Conservation (phyloP, 257 asterid genomes). For the Solanum boliviense region DNA sequence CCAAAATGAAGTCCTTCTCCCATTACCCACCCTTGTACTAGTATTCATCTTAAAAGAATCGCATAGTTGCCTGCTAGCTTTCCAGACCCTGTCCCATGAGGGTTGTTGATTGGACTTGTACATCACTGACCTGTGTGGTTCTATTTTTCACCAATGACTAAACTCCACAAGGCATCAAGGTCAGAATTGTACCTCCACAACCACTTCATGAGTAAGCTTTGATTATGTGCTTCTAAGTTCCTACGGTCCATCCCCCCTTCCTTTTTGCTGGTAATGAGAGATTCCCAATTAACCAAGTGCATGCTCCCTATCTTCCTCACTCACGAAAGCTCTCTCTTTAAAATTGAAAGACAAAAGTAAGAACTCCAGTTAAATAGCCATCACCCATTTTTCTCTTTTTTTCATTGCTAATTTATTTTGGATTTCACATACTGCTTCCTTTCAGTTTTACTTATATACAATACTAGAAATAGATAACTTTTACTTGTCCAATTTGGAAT, state of each 20-base stretch:
- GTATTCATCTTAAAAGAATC: too few relatives aligned
- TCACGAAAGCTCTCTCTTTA: background rate
- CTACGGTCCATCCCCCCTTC: background rate
- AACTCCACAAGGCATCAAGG: background rate
- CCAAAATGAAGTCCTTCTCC: background rate
- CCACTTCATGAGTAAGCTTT: background rate
- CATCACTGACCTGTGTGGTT: background rate
- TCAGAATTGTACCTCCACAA: background rate
- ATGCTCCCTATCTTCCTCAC: background rate
- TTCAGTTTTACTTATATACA: too few relatives aligned
- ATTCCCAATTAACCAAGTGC: background rate
- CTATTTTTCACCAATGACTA: background rate
- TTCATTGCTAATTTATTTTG: background rate
- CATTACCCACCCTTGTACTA: background rate
- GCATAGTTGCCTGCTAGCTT: background rate
- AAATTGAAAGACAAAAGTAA: background rate
- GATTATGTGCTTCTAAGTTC: background rate
- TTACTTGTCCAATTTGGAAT: background rate
- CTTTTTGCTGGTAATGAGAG: background rate
- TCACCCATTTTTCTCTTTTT: too few relatives aligned
- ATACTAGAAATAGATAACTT: too few relatives aligned
- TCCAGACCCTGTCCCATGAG: background rate
- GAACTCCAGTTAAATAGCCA: background rate
- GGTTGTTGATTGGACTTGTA: background rate
- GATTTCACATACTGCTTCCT: background rate